Evolutionary conservation across 176 grass and related monocot species (phyloP).

Genomic region (Raddia distichophylla): DNA sequence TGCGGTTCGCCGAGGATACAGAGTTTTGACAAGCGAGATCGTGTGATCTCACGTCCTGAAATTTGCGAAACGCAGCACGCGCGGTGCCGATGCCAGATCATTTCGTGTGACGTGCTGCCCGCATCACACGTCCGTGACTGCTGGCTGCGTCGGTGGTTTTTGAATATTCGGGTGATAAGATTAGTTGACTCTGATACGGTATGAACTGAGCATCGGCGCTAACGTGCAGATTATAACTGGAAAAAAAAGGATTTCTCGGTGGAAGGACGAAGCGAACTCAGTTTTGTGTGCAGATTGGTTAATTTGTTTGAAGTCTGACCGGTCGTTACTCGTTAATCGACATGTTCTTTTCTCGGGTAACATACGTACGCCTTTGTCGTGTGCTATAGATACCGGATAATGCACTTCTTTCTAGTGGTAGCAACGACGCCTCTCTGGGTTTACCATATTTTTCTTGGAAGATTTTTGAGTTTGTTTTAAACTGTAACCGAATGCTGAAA

Average conservation of each 20-base stretch:
- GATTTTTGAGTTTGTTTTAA: too few species aligned
- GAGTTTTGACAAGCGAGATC: neutral
- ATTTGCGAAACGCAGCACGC: neutral
- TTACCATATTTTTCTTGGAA: neutral
- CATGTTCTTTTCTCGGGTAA: neutral
- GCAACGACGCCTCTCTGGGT: neutral
- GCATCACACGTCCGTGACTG: neutral
- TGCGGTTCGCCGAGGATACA: neutral
- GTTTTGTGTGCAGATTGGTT: neutral
- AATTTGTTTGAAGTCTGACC: neutral
- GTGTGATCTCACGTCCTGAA: neutral
- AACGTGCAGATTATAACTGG: neutral
- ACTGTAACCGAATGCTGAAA: too few species aligned
- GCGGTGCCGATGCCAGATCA: neutral
- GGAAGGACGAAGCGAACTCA: conserved; percentile 20
- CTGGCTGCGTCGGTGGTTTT: neutral
- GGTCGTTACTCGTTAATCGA: neutral
- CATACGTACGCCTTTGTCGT: neutral
- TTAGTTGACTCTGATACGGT: neutral
- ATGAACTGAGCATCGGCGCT: neutral
- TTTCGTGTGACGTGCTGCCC: neutral
- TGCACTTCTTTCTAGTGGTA: neutral
- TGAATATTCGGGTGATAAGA: conserved; percentile 24
- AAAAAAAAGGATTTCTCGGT: too few species aligned
- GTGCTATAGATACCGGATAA: neutral